phyloP scores from a whole-genome alignment of 768 basidiomycete genomes.

The Auriscalpium orientale region DNA sequence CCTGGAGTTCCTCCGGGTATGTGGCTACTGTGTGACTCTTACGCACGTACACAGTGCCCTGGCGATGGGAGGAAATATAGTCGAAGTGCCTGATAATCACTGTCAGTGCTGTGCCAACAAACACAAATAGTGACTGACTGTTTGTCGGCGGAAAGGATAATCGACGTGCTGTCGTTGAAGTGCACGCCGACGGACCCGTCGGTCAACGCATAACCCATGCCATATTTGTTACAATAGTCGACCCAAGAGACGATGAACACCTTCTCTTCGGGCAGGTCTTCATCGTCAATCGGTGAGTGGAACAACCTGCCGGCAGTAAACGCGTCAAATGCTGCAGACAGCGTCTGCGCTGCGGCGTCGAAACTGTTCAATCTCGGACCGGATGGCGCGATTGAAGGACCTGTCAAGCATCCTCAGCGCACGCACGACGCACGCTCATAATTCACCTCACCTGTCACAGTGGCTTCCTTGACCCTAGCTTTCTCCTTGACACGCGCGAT shows the following conservation, averaged over 20 bases:
- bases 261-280: constrained; percentile 49
- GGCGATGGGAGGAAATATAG: constrained; percentile 65
- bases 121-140: constrained; percentile 43
- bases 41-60: constrained; percentile 61
- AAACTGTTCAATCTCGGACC: constrained; percentile 45
- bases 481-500: constrained; percentile 17
- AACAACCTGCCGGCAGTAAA: constrained; percentile 57
- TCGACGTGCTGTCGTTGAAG: constrained; percentile 90
- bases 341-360: constrained; percentile 51
- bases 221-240: constrained; percentile 98
- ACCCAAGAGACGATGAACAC: constrained; percentile 99
- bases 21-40: constrained; percentile 62
- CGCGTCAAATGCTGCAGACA: constrained; percentile 60
- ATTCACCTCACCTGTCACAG: not conserved
- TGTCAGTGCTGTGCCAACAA: constrained; percentile 2
- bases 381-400: constrained; percentile 18
- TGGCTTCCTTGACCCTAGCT: not conserved
- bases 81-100: constrained; percentile 67
- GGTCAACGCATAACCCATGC: constrained; percentile 97
- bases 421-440: too few species aligned
- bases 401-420: not conserved
- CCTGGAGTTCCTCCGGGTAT: constrained; percentile 79
- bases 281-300: constrained; percentile 52
- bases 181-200: constrained; percentile 93
- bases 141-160: constrained; percentile 82